Evolutionary conservation across 2,329 filamentous ascomycete genomes (phyloP), one percentile per base, ranked within the genome.

Genomic region (Fusarium sp.): DNA sequence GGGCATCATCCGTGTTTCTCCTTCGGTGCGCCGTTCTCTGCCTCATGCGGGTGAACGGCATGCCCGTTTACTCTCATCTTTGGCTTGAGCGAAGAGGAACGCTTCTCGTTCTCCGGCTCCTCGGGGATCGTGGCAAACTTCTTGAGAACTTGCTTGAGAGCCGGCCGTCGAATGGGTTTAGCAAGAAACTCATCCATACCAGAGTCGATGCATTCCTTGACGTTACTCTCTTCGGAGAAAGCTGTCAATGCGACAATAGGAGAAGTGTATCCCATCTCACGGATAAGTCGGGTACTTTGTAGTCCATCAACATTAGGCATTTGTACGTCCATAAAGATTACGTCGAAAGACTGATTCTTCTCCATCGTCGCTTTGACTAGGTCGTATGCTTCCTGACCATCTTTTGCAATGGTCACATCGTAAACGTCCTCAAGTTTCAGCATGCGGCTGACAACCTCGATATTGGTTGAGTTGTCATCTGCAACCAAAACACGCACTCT

Each of bases 311-410:
- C 86, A 68, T 96, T 97, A 5, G 94, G 94, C 94, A 98, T 98
- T 80, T 93, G 93, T 10, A 97, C 91, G 74, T 98, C 94, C 94
- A 97, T 98, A 76, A 97, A 96, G 68, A 98, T 95, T 27, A 98
- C 85, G 72, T 97, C 93, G 77, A 95, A 97, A 4, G 87, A 87
- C 57, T 87, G 85, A 55, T 90, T 87, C 28, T 86, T 87, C 51
- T 90, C 88, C 92, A 97, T 96, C 68, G 90, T 92, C 18, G 89
- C 89, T 77, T 93, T 94, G 70, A 97, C 94, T 28, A 92, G 84
- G 66, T 97, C 93, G 63, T 94, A 93, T 1, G 94, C 94, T 80
- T 97, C 93, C 78, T 97, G 92, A 0, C 92, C 92, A 74, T 93
- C 91, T 76, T 93, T 93, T 55, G 94, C 94, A 53, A 97, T 91